Conservation (phyloP, 139 green algal species). For the Auxenochlorella pyrenoidosa region DNA sequence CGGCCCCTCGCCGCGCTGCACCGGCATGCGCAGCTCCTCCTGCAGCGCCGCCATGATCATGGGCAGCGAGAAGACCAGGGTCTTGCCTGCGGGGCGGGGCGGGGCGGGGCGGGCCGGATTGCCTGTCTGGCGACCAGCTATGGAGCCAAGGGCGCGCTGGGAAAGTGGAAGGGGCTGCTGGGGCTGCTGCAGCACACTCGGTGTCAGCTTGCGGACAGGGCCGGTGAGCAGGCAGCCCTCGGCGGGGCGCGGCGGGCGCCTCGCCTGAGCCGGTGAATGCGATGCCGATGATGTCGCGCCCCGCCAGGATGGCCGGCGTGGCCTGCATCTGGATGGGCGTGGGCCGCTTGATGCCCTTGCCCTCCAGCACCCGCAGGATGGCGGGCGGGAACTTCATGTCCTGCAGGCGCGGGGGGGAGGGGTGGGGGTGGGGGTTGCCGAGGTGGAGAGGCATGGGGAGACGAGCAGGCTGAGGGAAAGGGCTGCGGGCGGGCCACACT, state of each 20-base stretch:
- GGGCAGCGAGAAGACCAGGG: conserved; percentile 93
- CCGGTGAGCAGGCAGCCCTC: not conserved
- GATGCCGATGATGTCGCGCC: conserved; percentile 99
- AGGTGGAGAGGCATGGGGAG: no score
- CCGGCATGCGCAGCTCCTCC: conserved; percentile 62
- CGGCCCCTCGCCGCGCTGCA: conserved; percentile 86
- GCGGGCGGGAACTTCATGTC: conserved; percentile 78
- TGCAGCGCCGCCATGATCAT: conserved; percentile 91
- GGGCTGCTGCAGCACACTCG: not conserved
- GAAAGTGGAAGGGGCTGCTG: not conserved
- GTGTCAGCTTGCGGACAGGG: no score
- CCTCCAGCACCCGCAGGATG: conserved; percentile 78
- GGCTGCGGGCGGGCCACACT: no score
- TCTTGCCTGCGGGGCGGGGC: conserved; percentile 84
- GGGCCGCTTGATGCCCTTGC: conserved; percentile 88
- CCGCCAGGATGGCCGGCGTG: conserved; percentile 91
- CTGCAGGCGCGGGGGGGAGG: conserved; percentile 15
- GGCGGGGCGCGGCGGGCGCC: not conserved
- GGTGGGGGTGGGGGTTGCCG: not conserved
- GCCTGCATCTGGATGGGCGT: conserved; percentile 97
- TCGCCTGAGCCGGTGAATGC: conserved; percentile 90
- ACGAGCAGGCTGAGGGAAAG: no score
- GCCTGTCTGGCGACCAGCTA: no score
- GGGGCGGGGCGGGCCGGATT: no score
- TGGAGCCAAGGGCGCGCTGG: no score